Evolutionary conservation across 2,329 filamentous ascomycete genomes (phyloP), one percentile per base, ranked within the genome.

Genomic region (Penicillium sp.): DNA sequence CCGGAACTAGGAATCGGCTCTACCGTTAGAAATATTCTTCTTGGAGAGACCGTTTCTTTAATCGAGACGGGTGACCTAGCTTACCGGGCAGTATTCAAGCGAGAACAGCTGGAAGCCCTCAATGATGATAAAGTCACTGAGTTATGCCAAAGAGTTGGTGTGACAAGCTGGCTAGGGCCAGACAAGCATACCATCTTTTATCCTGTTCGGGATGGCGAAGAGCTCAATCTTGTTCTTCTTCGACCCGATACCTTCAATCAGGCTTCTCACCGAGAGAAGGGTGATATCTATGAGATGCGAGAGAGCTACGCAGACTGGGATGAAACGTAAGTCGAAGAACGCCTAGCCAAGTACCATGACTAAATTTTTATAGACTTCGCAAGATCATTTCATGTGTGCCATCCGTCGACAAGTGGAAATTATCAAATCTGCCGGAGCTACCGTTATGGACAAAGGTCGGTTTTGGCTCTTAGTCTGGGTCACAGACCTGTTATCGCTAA

Each of bases 191-290:
- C 80, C 0, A 82, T 89, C 0, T 82, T 81, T 0, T 90, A 89
- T 66, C 84, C 84, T 1, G 69, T 90, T 51, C 78, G 84, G 1
- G 79, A 74, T 0, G 84, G 85, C 0, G 73, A 75, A 0, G 79
- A 85, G 72, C 86, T 82, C 61, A 90, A 90, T 54, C 78, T 90
- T 3, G 86, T 89, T 0, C 74, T 89, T 0, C 72, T 89, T 0
- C 79, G 82, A 10, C 86, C 86, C 0, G 86, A 90, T 64, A 77
- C 79, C 7, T 79, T 26, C 31, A 35, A 27, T 13, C 19, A 13
- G 7, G 44, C n/a, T 21, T 41, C 37, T 22, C 37, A 41, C 22
- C 19, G 79, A 27, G 73, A 78, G 43, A 61, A 76, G 1, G 86
- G 82, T 0, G 80, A 81, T n/a, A 56, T 85, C 0, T 79, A 82